Percentiles rank a stretch among this genome's conserved stretches.
Conservation (phyloP, 164 flowering plant genomes). For the Chloranthus sessilifolius region DNA sequence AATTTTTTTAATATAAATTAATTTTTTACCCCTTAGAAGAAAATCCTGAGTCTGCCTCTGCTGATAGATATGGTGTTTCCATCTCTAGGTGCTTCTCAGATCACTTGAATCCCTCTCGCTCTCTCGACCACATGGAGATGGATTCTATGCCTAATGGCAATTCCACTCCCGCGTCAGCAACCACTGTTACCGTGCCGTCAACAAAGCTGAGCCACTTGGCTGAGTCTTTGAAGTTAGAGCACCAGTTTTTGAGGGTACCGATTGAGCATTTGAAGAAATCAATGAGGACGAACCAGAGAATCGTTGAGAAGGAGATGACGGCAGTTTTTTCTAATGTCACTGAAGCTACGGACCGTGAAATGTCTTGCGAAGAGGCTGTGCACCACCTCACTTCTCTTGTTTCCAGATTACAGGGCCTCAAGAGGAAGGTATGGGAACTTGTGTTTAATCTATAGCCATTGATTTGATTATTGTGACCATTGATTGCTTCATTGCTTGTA, state of each 20-base stretch:
- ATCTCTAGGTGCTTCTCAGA: too few relatives aligned
- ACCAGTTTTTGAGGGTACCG: conserved; percentile 81
- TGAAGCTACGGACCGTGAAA: conserved; percentile 37
- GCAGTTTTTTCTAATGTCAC: conserved; percentile 58
- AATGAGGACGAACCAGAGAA: conserved; percentile 66
- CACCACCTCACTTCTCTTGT: conserved; percentile 71
- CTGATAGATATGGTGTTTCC: too few relatives aligned
- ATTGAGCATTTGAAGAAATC: conserved; percentile 92
- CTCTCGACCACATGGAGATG: conserved; percentile 12
- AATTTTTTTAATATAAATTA: too few relatives aligned
- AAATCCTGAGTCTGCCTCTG: too few relatives aligned
- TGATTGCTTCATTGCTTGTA: not conserved
- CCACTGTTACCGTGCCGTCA: conserved; percentile 20
- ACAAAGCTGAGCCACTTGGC: conserved; percentile 38
- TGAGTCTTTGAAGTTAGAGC: conserved; percentile 81
- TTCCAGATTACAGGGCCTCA: conserved; percentile 82
- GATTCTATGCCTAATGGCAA: conserved; percentile 30
- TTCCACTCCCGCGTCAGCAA: conserved; percentile 19
- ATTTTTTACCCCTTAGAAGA: too few relatives aligned
- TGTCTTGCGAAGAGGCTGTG: conserved; percentile 69
- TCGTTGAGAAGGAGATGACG: conserved; percentile 74
- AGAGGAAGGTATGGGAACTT: conserved; percentile 60
- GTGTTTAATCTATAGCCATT: not conserved
- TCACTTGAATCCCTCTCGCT: too few relatives aligned
- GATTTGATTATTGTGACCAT: not conserved